Conservation (phyloP, 2,329 filamentous ascomycete genomes). For the Orbilia brochopaga region DNA sequence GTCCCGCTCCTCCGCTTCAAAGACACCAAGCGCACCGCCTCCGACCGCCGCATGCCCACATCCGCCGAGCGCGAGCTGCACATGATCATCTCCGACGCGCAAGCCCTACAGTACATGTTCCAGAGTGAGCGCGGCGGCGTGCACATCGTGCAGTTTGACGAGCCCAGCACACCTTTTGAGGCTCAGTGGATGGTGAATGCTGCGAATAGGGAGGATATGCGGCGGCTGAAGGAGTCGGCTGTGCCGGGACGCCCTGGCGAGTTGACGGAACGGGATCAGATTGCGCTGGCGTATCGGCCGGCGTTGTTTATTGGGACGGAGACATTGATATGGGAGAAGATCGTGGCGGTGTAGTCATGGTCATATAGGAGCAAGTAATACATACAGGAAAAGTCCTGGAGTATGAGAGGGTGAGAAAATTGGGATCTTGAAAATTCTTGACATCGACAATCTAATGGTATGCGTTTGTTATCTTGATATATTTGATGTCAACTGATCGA, state of each 20-base stretch:
- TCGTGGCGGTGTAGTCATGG: slow-evolving; percentile 13
- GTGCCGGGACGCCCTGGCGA: slow-evolving; percentile 9
- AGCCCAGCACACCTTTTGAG: slow-evolving; percentile 25
- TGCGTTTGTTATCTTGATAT: no score
- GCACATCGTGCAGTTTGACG: slow-evolving; percentile 26
- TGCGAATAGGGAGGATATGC: slow-evolving; percentile 9
- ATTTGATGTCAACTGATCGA: no score
- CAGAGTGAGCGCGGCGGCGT: slow-evolving; percentile 26
- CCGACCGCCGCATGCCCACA: slow-evolving; percentile 13
- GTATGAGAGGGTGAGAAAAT: no score
- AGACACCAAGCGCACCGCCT: neutral
- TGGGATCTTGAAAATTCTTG: no score
- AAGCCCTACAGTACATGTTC: slow-evolving; percentile 49
- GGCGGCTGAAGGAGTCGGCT: neutral
- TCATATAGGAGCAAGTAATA: neutral
- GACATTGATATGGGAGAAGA: slow-evolving; percentile 21
- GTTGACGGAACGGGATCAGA: slow-evolving; percentile 3
- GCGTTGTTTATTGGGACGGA: slow-evolving; percentile 27
- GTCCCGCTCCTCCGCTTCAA: slow-evolving; percentile 32
- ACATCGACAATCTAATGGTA: no score
- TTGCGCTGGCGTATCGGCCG: slow-evolving; percentile 34
- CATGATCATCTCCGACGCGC: slow-evolving; percentile 38
- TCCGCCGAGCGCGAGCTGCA: slow-evolving; percentile 36
- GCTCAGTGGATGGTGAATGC: slow-evolving; percentile 33
- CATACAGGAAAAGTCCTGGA: neutral